These are phyloP conservation scores for Centella asiatica DNA, from an alignment of 129 eudicot genomes.

Conservation along the genomic window DNA sequence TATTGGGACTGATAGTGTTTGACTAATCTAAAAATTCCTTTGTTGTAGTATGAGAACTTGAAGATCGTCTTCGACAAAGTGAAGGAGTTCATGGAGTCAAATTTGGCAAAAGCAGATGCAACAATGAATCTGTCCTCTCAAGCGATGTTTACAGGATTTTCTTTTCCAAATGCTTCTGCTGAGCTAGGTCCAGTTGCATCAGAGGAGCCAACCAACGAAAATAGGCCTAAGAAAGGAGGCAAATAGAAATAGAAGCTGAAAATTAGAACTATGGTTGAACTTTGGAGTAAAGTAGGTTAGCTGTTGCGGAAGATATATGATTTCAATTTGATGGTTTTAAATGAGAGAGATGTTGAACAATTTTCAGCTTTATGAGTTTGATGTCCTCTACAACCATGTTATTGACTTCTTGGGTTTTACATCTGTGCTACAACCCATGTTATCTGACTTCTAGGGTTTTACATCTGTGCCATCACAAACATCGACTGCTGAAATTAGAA, in stretches of 20 bases:
- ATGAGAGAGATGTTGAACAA: too few relatives aligned
- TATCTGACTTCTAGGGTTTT: too few relatives aligned
- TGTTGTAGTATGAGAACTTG: neutral
- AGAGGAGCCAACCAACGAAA: neutral
- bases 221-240: neutral
- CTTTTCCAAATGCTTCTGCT: neutral
- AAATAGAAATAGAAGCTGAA: neutral
- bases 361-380: too few relatives aligned
- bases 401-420: too few relatives aligned
- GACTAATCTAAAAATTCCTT: neutral
- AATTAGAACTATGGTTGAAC: neutral
- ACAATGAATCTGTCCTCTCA: neutral
- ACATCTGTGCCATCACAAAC: too few relatives aligned
- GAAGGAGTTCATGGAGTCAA: constrained; percentile 5
- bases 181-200: neutral
- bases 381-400: too few relatives aligned
- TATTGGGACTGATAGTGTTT: too few relatives aligned
- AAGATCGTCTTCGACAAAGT: neutral
- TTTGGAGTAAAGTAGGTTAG: neutral
- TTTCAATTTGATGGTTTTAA: too few relatives aligned
- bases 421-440: too few relatives aligned
- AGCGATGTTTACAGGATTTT: neutral
- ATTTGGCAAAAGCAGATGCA: constrained; percentile 5
- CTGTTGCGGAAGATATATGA: too few relatives aligned
- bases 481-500: too few relatives aligned